Evolutionary conservation across 2,329 filamentous ascomycete species (phyloP), one percentile per base, ranked within the genome.

Genomic region (Colletotrichum tropicale): DNA sequence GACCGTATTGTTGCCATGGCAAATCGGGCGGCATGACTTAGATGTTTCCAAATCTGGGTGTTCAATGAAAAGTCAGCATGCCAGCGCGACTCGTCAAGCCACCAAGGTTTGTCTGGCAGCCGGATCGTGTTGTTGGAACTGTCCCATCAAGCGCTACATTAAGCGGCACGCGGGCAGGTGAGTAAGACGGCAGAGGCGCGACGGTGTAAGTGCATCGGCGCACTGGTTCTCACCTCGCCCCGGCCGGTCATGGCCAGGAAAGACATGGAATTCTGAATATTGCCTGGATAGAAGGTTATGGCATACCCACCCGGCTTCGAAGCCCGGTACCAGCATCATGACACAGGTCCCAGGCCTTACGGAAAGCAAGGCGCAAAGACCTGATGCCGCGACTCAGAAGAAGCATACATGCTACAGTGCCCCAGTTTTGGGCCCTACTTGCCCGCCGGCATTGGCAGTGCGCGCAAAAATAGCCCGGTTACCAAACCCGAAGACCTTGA

Each of bases 311-410:
- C 9, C 26, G 43, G 7, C 28, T 21, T 58, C 16, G 70, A 58
- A 65, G 34, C 24, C 58, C 43, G 70, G 8, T 38, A 52, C 64
- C 56, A 65, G 70, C 69, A 73, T 58, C 56, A 68, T 73, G 73
- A 68, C 69, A 68, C 70, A 52, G 28, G 8, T 24, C 69, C 24
- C 43, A 64, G 34, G 56, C 58, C 43, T 10, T 15, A 52, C 13
- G 43, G 34, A 64, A 62, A 64, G 69, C 69, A 36, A 61, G 13
- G 30, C 16, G 56, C n/a, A 58, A 55, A 52, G 55, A 48, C 26
- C 21, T 55, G 55, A 34, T 21, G 38, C n/a, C 32, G n/a, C 56
- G 38, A 73, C 18, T 56, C 64, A 68, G 55, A 67, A 12, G 72
- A 24, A 10, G 21, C 36, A 26, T 36, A n/a, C 13, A 32, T 60